Evolutionary conservation across 2,329 filamentous ascomycete genomes (phyloP).

Genomic region (Chrysoporthe austroafricana): DNA sequence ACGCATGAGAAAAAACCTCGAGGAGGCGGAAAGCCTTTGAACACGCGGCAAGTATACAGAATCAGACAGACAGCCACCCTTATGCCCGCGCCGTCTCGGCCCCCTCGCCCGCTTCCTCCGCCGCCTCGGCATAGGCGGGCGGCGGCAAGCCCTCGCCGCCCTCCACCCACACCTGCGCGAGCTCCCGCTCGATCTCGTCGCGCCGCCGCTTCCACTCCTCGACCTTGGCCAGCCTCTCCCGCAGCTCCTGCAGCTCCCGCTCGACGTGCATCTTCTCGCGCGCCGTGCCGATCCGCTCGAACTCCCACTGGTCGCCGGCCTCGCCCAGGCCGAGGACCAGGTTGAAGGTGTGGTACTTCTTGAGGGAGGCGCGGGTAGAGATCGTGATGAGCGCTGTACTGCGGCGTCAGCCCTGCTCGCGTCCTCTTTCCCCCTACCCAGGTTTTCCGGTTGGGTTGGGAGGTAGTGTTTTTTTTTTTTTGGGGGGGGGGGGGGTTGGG

Average conservation of each 20-base stretch:
- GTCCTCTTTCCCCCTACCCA: too few species aligned
- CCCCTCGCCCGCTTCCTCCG: conserved; percentile 16
- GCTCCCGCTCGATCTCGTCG: conserved; percentile 80
- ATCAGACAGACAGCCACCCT: neutral
- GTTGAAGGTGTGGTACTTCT: conserved; percentile 94
- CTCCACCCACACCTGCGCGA: conserved; percentile 67
- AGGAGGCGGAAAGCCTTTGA: too few species aligned
- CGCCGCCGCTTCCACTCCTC: conserved; percentile 80
- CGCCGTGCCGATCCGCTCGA: conserved; percentile 91
- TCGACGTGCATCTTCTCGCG: conserved; percentile 92
- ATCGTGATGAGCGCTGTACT: conserved; percentile 86
- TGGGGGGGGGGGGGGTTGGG: neutral
- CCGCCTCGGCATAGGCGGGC: conserved; percentile 42
- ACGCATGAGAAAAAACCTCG: too few species aligned
- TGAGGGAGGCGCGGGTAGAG: conserved; percentile 89
- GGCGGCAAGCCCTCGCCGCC: conserved; percentile 53
- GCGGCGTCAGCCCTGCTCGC: too few species aligned
- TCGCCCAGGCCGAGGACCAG: conserved; percentile 82
- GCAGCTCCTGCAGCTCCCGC: conserved; percentile 83
- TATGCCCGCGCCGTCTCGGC: conserved; percentile 5
- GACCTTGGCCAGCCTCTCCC: conserved; percentile 78
- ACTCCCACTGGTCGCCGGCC: conserved; percentile 84
- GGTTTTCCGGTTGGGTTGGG: too few species aligned
- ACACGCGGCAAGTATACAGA: neutral
- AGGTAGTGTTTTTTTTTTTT: too few species aligned